Conservation (phyloP, 768 basidiomycete genomes). For the Amanita rubescens region DNA sequence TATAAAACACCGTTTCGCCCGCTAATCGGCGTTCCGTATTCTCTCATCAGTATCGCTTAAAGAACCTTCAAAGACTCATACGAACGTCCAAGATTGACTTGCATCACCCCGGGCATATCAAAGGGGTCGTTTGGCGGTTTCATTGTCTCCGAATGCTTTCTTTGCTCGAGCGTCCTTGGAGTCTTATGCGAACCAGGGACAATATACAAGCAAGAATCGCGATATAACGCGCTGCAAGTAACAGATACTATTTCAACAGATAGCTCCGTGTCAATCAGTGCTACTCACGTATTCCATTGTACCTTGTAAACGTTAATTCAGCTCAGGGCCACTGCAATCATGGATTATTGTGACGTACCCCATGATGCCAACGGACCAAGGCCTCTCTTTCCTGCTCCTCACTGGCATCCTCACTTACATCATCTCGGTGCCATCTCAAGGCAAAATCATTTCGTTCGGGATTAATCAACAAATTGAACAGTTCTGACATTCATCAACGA, state of each 20-base stretch:
- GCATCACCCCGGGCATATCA: conserved; percentile 64
- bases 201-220: conserved; percentile 62
- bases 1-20: conserved; percentile 76
- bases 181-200: conserved; percentile 62
- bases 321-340: neutral
- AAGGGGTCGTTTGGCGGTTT: conserved; percentile 50
- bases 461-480: conserved; percentile 73
- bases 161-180: conserved; percentile 51
- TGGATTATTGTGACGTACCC: conserved; percentile 44
- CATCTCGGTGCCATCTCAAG: conserved; percentile 76
- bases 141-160: conserved; percentile 41
- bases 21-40: conserved; percentile 26
- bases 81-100: conserved; percentile 47
- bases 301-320: conserved; percentile 32
- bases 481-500: conserved; percentile 32
- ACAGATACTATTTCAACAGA: neutral
- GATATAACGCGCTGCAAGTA: conserved; percentile 49
- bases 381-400: conserved; percentile 53
- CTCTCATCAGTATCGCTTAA: neutral
- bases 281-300: conserved; percentile 76
- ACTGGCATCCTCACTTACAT: conserved; percentile 51
- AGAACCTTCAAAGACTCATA: conserved; percentile 3
- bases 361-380: conserved; percentile 54
- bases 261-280: neutral
- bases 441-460: conserved; percentile 59